A percentile compares a stretch with the other conserved stretches of the same genome.
These are phyloP conservation scores for Plasmopara viticola DNA, from an alignment of 352 stramenopile genomes.

Conservation along the genomic window DNA sequence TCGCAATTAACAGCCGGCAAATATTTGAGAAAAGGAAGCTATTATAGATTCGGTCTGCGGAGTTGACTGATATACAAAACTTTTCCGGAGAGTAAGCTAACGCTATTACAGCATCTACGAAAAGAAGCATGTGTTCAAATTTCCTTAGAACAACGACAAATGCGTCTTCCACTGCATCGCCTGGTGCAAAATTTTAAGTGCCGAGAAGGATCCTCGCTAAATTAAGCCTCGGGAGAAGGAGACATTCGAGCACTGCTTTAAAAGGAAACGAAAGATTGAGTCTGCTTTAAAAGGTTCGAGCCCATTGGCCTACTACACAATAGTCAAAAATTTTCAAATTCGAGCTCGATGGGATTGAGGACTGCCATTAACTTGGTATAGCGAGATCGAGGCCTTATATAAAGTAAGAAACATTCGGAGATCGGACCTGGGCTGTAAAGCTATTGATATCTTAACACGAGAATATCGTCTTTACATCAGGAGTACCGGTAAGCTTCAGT, in stretches of 20 bases:
- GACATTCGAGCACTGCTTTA: slow-evolving; percentile 7
- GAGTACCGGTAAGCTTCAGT: neutral
- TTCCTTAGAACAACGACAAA: neutral
- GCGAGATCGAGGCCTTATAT: neutral
- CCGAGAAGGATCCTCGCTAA: slow-evolving; percentile 6
- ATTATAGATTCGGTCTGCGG: slow-evolving; percentile 11
- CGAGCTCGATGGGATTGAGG: slow-evolving; percentile 4
- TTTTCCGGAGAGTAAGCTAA: slow-evolving; percentile 13
- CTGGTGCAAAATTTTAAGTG: neutral
- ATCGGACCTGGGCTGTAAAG: neutral
- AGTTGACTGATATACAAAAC: slow-evolving; percentile 16
- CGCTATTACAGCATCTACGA: slow-evolving; percentile 9
- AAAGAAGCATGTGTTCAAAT: neutral
- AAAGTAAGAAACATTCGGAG: neutral
- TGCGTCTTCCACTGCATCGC: slow-evolving; percentile 7
- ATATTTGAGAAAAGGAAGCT: slow-evolving; percentile 11
- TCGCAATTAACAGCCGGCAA: slow-evolving; percentile 10
- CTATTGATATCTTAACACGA: neutral
- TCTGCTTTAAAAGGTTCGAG: slow-evolving; percentile 4
- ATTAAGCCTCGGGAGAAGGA: slow-evolving; percentile 6
- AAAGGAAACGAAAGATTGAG: slow-evolving; percentile 1
- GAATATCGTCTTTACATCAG: slow-evolving; percentile 1
- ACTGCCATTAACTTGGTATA: slow-evolving; percentile 5
- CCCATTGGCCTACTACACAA: slow-evolving; percentile 8
- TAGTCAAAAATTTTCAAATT: too few relatives aligned